Base-by-base conservation (phyloP, 139 green algal genomes). In the Trebouxia sp. region DNA sequence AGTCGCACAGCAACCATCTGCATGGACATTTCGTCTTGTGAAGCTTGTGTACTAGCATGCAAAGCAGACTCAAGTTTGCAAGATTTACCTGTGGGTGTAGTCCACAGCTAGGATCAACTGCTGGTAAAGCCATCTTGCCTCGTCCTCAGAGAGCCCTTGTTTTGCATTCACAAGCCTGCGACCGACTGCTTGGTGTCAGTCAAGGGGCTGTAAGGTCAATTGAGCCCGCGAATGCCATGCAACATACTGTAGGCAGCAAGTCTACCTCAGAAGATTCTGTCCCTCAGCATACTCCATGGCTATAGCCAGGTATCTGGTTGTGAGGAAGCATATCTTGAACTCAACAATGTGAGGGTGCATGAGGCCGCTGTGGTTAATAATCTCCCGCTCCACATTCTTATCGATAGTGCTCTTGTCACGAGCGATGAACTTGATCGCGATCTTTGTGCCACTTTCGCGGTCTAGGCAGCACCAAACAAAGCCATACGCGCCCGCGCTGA, bases 81-180 rank as follows among this genome's bases (percentile, higher is more conserved):
- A 74, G 35, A 22, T 20, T 3, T 26, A 74, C 65, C 65, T 74
- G 65, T 93, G 89, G 77, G 82, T 90, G 79, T 90, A 94, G 35
- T 89, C 83, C 10, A 94, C 81, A 10, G 86, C 90, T 6, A 91
- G 75, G 30, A 92, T 82, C 5, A 94, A 80, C 83, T 94, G 88
- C 75, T 92, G 88, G 69, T 91, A 94, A 48, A 92, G 87, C 92
- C 94, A 99, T 10, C 97, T 89, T 12, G 95, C 94, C 79, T 96
- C 94, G 28, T 93, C 92, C 87, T 99, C 97, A 15, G 88, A 87
- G 41, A 99, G 92, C 6, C 93, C 90, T 56, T 93, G 67, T 32
- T 74, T 42, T 20, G 15, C 11, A 32, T 74, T 74, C 5, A 74
- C 65, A 14, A 47, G 37, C 65, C 65, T 74, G 32, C 26, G 45